A percentile compares a stretch with the other conserved stretches of the same genome.
These are phyloP conservation scores for Cyberlindnera petersonii DNA, from an alignment of 805 yeast species.

Conservation along the genomic window DNA sequence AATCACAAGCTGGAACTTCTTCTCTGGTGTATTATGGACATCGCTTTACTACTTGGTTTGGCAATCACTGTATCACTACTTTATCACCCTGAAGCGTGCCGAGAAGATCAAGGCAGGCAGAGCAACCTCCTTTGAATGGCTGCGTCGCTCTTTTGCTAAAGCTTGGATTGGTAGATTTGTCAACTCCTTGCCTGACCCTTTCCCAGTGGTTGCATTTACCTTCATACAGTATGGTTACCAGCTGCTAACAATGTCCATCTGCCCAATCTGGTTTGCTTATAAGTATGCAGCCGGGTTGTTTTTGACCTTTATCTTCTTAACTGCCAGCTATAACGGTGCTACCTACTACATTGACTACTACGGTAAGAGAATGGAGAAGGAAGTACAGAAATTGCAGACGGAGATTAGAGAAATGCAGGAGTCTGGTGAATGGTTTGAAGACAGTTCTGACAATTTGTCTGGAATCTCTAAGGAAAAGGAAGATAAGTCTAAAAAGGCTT, in stretches of 20 bases:
- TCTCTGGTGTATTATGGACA: slow-evolving; percentile 70
- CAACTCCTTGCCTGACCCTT: slow-evolving; percentile 74
- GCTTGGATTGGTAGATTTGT: slow-evolving; percentile 70
- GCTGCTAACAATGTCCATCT: slow-evolving; percentile 76
- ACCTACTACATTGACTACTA: slow-evolving; percentile 89
- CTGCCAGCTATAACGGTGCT: slow-evolving; percentile 91
- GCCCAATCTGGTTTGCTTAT: slow-evolving; percentile 83
- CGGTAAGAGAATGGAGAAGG: slow-evolving; percentile 86
- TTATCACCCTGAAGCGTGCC: slow-evolving; percentile 76
- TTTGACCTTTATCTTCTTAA: slow-evolving; percentile 65
- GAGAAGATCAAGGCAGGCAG: slow-evolving; percentile 82
- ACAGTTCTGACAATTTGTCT: slow-evolving; percentile 12
- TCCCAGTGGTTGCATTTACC: slow-evolving; percentile 86
- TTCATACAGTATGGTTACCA: slow-evolving; percentile 85
- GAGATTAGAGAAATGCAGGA: slow-evolving; percentile 66
- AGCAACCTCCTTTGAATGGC: slow-evolving; percentile 81
- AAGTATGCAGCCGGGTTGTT: slow-evolving; percentile 65
- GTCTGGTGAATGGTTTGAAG: slow-evolving; percentile 16
- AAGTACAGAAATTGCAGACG: slow-evolving; percentile 62
- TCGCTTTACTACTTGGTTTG: slow-evolving; percentile 79
- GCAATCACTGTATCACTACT: slow-evolving; percentile 89
- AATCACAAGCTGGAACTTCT: slow-evolving; percentile 66
- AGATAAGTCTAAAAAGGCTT: not conserved
- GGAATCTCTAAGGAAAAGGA: not conserved
- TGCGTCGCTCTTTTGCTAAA: slow-evolving; percentile 67